Conservation (phyloP, 495 filamentous ascomycete genomes). For the Lindgomyces ingoldianus region DNA sequence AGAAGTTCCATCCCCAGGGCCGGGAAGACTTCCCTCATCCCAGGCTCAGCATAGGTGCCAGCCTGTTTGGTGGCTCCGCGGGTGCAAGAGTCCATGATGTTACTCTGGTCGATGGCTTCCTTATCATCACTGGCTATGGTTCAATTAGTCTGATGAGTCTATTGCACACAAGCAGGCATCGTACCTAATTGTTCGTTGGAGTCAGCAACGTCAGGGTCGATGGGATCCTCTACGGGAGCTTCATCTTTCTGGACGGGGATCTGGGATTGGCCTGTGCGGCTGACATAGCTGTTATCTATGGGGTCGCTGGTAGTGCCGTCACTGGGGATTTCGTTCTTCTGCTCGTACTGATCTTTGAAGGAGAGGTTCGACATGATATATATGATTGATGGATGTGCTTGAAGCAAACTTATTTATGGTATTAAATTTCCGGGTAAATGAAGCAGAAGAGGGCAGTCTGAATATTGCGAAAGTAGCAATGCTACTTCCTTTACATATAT, state of each 20-base stretch:
- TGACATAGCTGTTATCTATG: conserved; percentile 47
- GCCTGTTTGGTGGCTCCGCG: conserved; percentile 49
- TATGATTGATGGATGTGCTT: no score
- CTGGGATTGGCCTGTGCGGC: conserved; percentile 49
- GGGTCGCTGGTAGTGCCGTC: conserved; percentile 36
- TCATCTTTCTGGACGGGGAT: conserved; percentile 58
- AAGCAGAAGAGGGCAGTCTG: no score
- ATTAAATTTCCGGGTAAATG: no score
- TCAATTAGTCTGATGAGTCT: not conserved
- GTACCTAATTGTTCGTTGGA: conserved; percentile 55
- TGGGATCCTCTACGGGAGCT: conserved; percentile 52
- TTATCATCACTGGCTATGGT: conserved; percentile 52
- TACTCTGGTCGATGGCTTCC: conserved; percentile 55
- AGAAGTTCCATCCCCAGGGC: conserved; percentile 39
- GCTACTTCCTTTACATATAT: no score
- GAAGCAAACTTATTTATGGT: not conserved
- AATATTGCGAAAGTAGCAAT: no score
- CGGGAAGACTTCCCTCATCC: conserved; percentile 53
- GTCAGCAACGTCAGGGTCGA: conserved; percentile 50
- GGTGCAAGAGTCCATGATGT: conserved; percentile 53
- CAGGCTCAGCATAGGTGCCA: conserved; percentile 55
- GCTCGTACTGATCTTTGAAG: conserved; percentile 36
- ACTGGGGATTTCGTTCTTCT: conserved; percentile 34
- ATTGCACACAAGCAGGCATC: conserved; percentile 13
- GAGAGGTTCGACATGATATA: no score